Evolutionary conservation across 345 rosid genomes (phyloP).

Genomic region (Pseudoturritis turrita): DNA sequence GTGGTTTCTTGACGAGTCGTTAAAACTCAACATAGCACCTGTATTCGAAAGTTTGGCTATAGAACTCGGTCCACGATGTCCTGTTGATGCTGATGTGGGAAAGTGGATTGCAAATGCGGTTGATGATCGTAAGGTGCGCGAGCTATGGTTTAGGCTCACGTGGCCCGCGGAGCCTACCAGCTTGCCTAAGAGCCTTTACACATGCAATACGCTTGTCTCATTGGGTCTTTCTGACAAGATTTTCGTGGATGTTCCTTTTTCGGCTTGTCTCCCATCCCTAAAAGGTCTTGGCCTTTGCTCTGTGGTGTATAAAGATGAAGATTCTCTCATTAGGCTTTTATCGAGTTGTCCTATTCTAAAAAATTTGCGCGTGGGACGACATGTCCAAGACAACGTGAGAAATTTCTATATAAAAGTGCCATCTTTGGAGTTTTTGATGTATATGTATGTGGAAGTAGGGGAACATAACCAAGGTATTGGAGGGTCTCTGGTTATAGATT

Average conservation of each 20-base stretch:
- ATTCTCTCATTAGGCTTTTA: not conserved
- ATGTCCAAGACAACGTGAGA: too few species aligned
- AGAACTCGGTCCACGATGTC: not conserved
- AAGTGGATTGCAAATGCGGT: not conserved
- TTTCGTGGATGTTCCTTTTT: not conserved
- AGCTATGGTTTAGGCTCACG: not conserved
- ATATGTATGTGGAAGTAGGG: too few species aligned
- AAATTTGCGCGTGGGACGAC: too few species aligned
- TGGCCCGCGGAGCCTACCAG: not conserved
- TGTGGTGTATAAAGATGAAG: not conserved
- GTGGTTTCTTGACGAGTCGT: not conserved
- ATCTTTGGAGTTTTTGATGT: too few species aligned
- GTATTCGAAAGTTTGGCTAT: not conserved
- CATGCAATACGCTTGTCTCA: not conserved
- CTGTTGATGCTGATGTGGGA: not conserved
- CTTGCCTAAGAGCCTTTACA: not conserved
- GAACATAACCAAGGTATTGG: too few species aligned
- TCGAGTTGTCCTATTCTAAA: not conserved
- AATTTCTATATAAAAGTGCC: too few species aligned
- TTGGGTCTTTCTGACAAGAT: not conserved
- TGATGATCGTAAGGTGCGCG: not conserved
- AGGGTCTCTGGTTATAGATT: too few species aligned
- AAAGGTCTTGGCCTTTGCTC: not conserved
- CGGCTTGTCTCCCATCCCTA: not conserved
- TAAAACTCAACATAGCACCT: not conserved